Base-by-base conservation (phyloP, 768 basidiomycete species). In the Phlegmacium glaucopus region DNA sequence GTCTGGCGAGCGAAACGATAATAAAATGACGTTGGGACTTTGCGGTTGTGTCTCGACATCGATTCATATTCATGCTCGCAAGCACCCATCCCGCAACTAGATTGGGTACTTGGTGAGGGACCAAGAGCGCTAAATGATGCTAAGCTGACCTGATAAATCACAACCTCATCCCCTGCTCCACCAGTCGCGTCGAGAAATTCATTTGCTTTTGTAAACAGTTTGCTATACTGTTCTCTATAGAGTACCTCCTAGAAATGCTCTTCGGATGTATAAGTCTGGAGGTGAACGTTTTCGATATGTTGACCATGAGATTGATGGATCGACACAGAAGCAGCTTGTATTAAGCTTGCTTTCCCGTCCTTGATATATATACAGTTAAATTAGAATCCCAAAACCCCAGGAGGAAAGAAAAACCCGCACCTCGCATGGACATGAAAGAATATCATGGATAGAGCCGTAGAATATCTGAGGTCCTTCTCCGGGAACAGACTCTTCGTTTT, bases 401-500 rank as follows among this genome's bases (percentile, higher is more conserved):
- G 39, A n/a, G 44, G 18, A 50, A n/a, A n/a, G n/a, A n/a, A n/a
- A n/a, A n/a, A n/a, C n/a, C n/a, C 66, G 26, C 53, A 89, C 90
- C 73, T 96, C 93, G 69, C 93, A 96, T 1, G 93, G 93, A 60
- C 83, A 96, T 10, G 93, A 89, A 11, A 94, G 72, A 37, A 97
- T 80, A 55, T 98, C 95, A 60, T 99, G 95, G n/a, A 94, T 71
- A 9, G 90, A 94, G 1, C 90, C 91, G 49, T 97, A 99, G 63
- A 83, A 96, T 28, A 94, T 66, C 51, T 80, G 76, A 0, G 84
- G 75, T 1, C 80, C 78, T 2, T 65, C 63, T 41, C 72, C 75
- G 1, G 52, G 12, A 1, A 52, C 54, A 4, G 63, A 53, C 0
- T 61, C 58, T 4, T 70, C 79, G 25, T 55, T 73, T 53, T 79